phyloP scores from a whole-genome alignment of 2,329 filamentous ascomycete genomes.

The Tolypocladium inflatum region DNA sequence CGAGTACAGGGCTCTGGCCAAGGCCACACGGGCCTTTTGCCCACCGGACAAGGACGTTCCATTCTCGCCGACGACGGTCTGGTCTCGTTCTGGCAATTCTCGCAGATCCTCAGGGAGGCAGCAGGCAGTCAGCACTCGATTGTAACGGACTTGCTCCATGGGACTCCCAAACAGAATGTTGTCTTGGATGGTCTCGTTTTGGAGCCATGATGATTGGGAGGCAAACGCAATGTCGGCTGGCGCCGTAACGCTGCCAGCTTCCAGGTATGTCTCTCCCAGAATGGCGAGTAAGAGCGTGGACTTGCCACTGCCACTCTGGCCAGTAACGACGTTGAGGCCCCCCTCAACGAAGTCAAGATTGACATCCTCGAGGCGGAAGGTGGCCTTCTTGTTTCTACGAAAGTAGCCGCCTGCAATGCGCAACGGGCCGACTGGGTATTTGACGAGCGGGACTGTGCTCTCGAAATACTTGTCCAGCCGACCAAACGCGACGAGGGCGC shows the following conservation, averaged over 20 bases:
- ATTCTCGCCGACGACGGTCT: slow-evolving; percentile 44
- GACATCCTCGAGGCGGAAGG: slow-evolving; percentile 38
- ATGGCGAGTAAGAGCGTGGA: slow-evolving; percentile 45
- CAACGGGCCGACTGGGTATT: slow-evolving; percentile 39
- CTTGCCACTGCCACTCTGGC: slow-evolving; percentile 47
- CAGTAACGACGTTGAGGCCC: slow-evolving; percentile 44
- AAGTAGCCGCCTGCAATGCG: slow-evolving; percentile 37
- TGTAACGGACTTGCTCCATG: slow-evolving; percentile 44
- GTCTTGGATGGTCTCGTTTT: slow-evolving; percentile 44
- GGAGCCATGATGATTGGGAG: slow-evolving; percentile 48
- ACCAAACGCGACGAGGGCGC: slow-evolving; percentile 32
- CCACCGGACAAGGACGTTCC: slow-evolving; percentile 46
- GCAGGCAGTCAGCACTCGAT: slow-evolving; percentile 45
- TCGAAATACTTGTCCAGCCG: slow-evolving; percentile 46
- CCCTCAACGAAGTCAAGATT: slow-evolving; percentile 42
- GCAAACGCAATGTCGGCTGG: slow-evolving; percentile 46
- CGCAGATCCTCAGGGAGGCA: slow-evolving; percentile 40
- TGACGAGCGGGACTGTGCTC: slow-evolving; percentile 36
- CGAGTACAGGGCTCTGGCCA: slow-evolving; percentile 49
- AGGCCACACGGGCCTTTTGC: slow-evolving; percentile 45
- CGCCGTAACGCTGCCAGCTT: slow-evolving; percentile 35
- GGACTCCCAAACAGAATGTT: slow-evolving; percentile 45
- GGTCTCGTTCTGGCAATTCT: slow-evolving; percentile 39
- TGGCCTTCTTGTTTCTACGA: slow-evolving; percentile 37
- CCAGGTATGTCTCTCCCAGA: slow-evolving; percentile 43